Evolutionary conservation across 768 basidiomycete species (phyloP).

Genomic region (Mycena alexandri): DNA sequence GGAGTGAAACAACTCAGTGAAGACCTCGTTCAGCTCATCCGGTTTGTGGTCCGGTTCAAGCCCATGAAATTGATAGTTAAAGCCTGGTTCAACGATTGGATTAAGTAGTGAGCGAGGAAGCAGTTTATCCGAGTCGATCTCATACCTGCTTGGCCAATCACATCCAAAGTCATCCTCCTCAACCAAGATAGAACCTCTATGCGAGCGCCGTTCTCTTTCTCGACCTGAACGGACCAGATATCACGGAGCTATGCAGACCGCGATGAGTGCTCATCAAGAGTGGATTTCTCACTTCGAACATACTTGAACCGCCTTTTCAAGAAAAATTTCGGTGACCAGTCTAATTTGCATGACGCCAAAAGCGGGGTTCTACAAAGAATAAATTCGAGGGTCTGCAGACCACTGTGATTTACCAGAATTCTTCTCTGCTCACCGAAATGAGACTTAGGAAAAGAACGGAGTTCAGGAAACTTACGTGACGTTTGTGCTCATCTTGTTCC

Average conservation of each 20-base stretch:
- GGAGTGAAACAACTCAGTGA: slow-evolving; percentile 46
- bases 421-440: slow-evolving; percentile 12
- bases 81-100: slow-evolving; percentile 21
- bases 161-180: slow-evolving; percentile 52
- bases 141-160: slow-evolving; percentile 57
- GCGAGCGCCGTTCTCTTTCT: slow-evolving; percentile 29
- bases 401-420: slow-evolving; percentile 1
- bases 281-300: slow-evolving; percentile 31
- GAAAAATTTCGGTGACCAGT: slow-evolving; percentile 52
- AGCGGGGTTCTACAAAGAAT: slow-evolving; percentile 55
- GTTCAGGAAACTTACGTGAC: slow-evolving; percentile 47
- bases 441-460: background rate
- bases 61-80: slow-evolving; percentile 24
- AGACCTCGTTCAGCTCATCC: slow-evolving; percentile 50
- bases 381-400: too few species aligned
- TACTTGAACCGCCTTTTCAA: slow-evolving; percentile 53
- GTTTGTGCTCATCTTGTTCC: slow-evolving; percentile 54
- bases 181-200: slow-evolving; percentile 52
- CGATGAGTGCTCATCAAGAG: slow-evolving; percentile 50
- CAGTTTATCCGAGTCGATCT: background rate
- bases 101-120: background rate
- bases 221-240: slow-evolving; percentile 45
- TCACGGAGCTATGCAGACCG: slow-evolving; percentile 52
- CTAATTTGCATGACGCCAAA: slow-evolving; percentile 59
- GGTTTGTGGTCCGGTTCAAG: slow-evolving; percentile 35